These are phyloP conservation scores for Trichoderma sp. DNA, from an alignment of 2,329 filamentous ascomycete genomes.

Conservation along the genomic window DNA sequence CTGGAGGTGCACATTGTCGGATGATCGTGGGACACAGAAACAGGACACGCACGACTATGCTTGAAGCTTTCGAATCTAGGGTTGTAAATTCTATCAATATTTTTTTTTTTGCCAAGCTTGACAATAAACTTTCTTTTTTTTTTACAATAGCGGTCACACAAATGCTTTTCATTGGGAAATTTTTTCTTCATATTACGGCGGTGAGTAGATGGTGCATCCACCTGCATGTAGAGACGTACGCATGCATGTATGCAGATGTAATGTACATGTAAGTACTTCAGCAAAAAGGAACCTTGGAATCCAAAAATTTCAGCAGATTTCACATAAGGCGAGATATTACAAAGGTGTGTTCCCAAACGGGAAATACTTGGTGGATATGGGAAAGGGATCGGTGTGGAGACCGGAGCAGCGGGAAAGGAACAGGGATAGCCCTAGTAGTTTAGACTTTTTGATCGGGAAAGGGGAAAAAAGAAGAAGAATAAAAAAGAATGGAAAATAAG, in stretches of 20 bases:
- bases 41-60: neutral
- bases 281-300: no score
- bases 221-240: neutral
- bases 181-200: neutral
- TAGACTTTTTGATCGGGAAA: neutral
- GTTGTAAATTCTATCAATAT: neutral
- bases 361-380: neutral
- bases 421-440: neutral
- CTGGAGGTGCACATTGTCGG: slow-evolving; percentile 4
- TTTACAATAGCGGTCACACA: neutral
- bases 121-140: neutral
- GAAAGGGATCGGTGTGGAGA: neutral
- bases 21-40: neutral
- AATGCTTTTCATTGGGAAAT: neutral
- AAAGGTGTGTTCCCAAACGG: neutral
- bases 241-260: neutral
- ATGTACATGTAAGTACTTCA: neutral
- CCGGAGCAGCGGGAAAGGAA: neutral
- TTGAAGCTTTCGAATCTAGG: neutral
- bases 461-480: neutral
- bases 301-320: neutral
- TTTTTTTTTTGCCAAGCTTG: neutral
- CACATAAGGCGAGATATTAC: neutral
- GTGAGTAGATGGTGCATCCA: neutral
- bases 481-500: neutral